Conservation (phyloP, 495 filamentous ascomycete species). For the Tuber microsphaerosporum region DNA sequence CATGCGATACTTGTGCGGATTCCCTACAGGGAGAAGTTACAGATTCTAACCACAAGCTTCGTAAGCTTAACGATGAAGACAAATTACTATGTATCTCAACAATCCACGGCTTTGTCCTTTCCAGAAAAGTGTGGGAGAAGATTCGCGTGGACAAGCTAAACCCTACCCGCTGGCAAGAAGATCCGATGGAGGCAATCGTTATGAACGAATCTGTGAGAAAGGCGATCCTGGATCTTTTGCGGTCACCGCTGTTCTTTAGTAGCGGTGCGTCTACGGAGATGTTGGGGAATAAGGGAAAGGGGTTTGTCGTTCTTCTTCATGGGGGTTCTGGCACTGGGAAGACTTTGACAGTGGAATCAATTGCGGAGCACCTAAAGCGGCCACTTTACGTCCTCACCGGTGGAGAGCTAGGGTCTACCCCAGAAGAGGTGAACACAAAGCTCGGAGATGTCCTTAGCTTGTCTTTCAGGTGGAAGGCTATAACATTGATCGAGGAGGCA, state of each 20-base stretch:
- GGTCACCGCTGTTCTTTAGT: not conserved
- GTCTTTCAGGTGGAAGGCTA: slow-evolving; percentile 10
- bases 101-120: not conserved
- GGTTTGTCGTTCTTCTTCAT: slow-evolving; percentile 16
- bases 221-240: not conserved
- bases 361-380: slow-evolving; percentile 17
- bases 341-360: slow-evolving; percentile 16
- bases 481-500: slow-evolving; percentile 51
- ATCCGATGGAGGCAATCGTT: not conserved
- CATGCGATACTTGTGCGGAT: not conserved
- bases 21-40: not conserved
- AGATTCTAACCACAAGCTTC: not conserved
- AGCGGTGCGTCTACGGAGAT: not conserved
- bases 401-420: slow-evolving; percentile 11
- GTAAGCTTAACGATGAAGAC: not conserved
- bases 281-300: slow-evolving; percentile 15
- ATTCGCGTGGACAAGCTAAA: not conserved
- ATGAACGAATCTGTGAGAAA: not conserved
- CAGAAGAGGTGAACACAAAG: slow-evolving; percentile 1
- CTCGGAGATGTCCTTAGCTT: not conserved
- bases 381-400: slow-evolving; percentile 11
- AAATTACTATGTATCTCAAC: not conserved
- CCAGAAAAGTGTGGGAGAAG: not conserved
- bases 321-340: slow-evolving; percentile 19
- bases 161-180: not conserved